Base-by-base conservation (phyloP, 208 protist genomes). In the Phytomonas sp. region DNA sequence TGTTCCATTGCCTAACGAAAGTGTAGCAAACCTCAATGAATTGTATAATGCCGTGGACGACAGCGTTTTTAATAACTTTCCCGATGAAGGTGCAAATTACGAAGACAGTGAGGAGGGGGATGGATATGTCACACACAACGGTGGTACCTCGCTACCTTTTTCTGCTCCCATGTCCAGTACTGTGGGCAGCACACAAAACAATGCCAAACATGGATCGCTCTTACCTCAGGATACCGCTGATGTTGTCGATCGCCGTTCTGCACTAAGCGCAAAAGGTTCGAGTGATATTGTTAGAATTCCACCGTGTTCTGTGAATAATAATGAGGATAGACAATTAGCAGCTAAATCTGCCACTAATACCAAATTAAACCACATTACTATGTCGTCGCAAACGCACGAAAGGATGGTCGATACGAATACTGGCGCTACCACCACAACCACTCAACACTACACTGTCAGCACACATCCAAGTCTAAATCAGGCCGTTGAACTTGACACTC, bases 31-130 rank as follows among this genome's bases (percentile, higher is more conserved):
- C 19, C 75, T 94, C 31, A 72, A 77, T 10, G 73, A 82, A 52
- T 72, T 92, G 63, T 84, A 88, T 67, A 80, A 91, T 68, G 78
- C 84, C 23, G 81, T 67, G 33, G 89, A 92, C 67, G 77, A 94
- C 74, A 86, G 75, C 66, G 76, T 92, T 16, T 92, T 94, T 62
- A 85, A 88, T 60, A 74, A 88, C 71, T 73, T 84, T 67, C 75
- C 66, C 23, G 71, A 64, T 36, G 70, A 56, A 42, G 81, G 23
- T 63, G 66, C 56, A 32, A 60, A 63, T 62, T 66, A 42, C 12
- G 52, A 32, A 49, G 67, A 29, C 34, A 37, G 34, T 60, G 67
- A 67, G 19, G 69, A 64, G 8, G 42, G 26, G 29, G 72, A 63
- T 7, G 65, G 31, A n/a, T 52, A 34, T 65, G 26, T 29, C 40